Evolutionary conservation across 352 stramenopile genomes (phyloP).

Genomic region (Halophytophthora polymorphica): DNA sequence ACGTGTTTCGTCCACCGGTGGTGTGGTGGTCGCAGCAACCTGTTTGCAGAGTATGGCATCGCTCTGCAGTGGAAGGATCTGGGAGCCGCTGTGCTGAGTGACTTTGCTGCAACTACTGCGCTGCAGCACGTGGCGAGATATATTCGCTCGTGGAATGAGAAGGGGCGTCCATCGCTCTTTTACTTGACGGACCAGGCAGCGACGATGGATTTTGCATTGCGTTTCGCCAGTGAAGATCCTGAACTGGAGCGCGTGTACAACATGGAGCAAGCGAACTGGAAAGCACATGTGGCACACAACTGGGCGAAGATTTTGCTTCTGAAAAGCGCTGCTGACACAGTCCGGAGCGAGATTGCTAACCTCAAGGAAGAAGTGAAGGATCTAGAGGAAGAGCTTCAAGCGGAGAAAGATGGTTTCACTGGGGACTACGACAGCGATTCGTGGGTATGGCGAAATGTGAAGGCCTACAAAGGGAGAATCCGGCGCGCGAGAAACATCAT

Average conservation of each 20-base stretch:
- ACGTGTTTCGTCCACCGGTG: conserved; percentile 18
- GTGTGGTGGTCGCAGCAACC: not conserved
- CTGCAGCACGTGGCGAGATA: conserved; percentile 15
- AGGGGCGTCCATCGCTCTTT: conserved; percentile 9
- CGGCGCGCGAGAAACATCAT: not conserved
- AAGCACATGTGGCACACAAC: not conserved
- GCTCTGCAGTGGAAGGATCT: conserved; percentile 17
- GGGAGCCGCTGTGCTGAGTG: conserved; percentile 8
- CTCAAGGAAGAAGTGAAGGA: not conserved
- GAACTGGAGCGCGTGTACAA: not conserved
- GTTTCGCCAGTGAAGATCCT: conserved; percentile 5
- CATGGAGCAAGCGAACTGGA: not conserved
- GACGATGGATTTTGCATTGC: conserved; percentile 14
- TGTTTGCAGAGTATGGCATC: conserved; percentile 14
- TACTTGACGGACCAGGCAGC: conserved; percentile 11
- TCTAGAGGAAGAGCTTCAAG: not conserved
- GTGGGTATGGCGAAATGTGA: not conserved
- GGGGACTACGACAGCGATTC: not conserved
- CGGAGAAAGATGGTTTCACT: not conserved
- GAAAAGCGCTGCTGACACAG: not conserved
- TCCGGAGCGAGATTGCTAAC: not conserved
- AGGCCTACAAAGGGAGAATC: not conserved
- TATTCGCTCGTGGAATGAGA: conserved; percentile 13
- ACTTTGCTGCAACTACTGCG: conserved; percentile 9
- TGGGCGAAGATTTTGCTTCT: conserved; percentile 1